Evolutionary conservation across 208 protist genomes (phyloP).

Genomic region (Acanthamoeba sp.): DNA sequence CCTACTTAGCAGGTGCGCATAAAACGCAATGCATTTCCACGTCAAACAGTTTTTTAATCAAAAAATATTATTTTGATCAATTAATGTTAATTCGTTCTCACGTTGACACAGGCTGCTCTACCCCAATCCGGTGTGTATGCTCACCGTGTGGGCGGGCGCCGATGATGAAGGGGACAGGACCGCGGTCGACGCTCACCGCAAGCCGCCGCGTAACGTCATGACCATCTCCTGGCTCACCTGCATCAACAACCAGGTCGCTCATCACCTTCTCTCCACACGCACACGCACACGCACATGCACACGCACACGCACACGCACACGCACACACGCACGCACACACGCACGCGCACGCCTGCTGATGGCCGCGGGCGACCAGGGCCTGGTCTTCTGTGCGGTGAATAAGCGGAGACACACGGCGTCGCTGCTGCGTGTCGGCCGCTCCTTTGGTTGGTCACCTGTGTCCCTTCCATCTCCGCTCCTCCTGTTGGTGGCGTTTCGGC

Average conservation of each 20-base stretch:
- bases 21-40: too few relatives aligned
- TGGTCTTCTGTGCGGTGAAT: conserved; percentile 67
- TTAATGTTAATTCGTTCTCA: too few relatives aligned
- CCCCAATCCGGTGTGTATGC: conserved; percentile 67
- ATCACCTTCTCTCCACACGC: background rate
- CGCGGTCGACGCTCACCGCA: too few relatives aligned
- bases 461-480: too few relatives aligned
- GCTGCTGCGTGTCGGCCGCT: background rate
- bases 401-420: conserved; percentile 54
- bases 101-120: conserved; percentile 33
- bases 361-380: background rate
- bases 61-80: too few relatives aligned
- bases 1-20: background rate
- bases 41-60: too few relatives aligned
- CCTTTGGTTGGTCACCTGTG: conserved; percentile 21
- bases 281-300: background rate
- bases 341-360: background rate
- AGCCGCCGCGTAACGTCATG: conserved; percentile 43
- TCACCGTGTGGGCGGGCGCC: background rate
- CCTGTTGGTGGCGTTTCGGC: too few relatives aligned
- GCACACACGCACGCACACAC: background rate
- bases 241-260: conserved; percentile 57
- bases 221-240: conserved; percentile 78
- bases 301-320: background rate
- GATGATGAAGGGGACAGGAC: background rate